Base-by-base conservation (phyloP, 2,329 filamentous ascomycete species). In the Blumeria graminis region DNA sequence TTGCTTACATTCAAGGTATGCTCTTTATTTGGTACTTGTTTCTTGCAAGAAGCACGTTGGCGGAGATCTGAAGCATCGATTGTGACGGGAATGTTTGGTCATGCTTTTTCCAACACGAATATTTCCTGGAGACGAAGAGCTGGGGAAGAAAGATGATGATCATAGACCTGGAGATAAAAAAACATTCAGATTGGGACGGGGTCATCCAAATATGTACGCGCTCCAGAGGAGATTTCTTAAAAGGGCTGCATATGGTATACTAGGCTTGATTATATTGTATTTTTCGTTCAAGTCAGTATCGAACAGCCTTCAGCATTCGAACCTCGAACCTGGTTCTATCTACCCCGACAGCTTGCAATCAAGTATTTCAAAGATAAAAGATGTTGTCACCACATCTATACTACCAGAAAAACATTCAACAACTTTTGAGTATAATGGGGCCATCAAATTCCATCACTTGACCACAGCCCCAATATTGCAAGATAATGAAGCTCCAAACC, bases 381-480 rank as follows among this genome's bases (percentile, higher is more conserved):
- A n/a, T 51, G 32, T 13, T 4, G 22, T 7, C 9, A 7, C 22
- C 48, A 28, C 14, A 9, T 43, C 7, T 43, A 14, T 13, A 6
- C 53, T 55, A 18, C 57, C 58, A 39, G 43, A 54, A 18, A 45
- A 54, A 54, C n/a, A 55, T 14, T 36, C 13, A 14, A 39, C 60
- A n/a, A 58, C 56, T 32, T 3, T 73, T 59, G 73, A 74, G 55
- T 90, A 82, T 67, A 77, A 81, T 60, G 88, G 86, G 0, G 76
- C 76, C 1, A 74, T 93, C 61, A 78, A 73, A 62, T 89, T 86
- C 65, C 76, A 76, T 62, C 68, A 76, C 10, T 74, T 95, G 45
- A 77, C 76, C 0, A 64, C 68, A 45, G 73, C 71, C 11, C 77
- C 82, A 46, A 66, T 72, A 7, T 79, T 77, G 0, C 70, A 71